A percentile compares a stretch with the other conserved stretches of the same genome.
Conservation (phyloP, 108 stramenopile species). For the Pinguiococcus pyrenoidosus region DNA sequence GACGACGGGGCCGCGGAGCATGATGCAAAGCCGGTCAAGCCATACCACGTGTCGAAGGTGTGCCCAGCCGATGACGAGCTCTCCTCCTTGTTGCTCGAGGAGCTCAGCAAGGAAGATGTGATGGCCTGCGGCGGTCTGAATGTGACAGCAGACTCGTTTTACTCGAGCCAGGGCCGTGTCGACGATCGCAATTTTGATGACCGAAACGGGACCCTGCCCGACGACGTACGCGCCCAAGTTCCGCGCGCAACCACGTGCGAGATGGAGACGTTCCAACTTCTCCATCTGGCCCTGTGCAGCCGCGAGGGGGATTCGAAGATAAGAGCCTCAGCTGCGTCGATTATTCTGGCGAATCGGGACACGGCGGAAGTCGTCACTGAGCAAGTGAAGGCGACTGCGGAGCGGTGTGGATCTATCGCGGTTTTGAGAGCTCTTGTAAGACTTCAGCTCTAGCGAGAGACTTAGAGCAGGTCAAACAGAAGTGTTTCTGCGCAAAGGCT, state of each 20-base stretch:
- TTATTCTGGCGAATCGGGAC: too few relatives aligned
- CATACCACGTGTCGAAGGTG: constrained; percentile 14
- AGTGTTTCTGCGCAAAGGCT: too few relatives aligned
- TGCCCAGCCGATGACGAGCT: constrained; percentile 7
- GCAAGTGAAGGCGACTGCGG: too few relatives aligned
- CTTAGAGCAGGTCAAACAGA: too few relatives aligned
- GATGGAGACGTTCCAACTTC: constrained; percentile 32
- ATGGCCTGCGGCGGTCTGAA: constrained; percentile 15
- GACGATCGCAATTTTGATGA: constrained; percentile 26
- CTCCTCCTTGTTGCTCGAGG: background rate
- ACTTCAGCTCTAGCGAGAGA: too few relatives aligned
- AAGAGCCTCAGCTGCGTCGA: too few relatives aligned
- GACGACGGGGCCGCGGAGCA: background rate
- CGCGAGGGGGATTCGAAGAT: too few relatives aligned
- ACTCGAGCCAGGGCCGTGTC: constrained; percentile 25
- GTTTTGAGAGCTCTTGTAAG: too few relatives aligned
- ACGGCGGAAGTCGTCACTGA: too few relatives aligned
- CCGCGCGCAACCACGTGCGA: constrained; percentile 14
- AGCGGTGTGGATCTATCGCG: too few relatives aligned
- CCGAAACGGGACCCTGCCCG: constrained; percentile 21
- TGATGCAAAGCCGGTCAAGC: background rate
- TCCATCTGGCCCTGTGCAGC: constrained; percentile 23
- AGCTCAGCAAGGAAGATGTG: background rate
- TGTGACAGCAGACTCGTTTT: constrained; percentile 27
- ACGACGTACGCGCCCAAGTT: constrained; percentile 2